phyloP scores from a whole-genome alignment of 345 rosid genomes.

The Sisymbrium irio region DNA sequence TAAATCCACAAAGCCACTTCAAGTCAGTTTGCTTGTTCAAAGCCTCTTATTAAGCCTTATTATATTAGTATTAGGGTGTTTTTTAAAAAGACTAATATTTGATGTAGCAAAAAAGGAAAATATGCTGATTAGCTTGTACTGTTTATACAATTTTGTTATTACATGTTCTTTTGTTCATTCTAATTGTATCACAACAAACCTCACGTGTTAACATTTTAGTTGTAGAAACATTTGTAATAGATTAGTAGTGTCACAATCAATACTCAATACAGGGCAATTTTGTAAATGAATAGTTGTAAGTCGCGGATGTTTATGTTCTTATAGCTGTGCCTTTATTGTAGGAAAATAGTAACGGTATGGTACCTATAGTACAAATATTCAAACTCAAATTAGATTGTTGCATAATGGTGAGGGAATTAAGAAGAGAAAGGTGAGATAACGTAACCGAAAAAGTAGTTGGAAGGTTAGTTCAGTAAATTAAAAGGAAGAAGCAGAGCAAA shows the following conservation, averaged over 20 bases:
- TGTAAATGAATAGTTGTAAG: background rate
- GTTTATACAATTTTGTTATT: background rate
- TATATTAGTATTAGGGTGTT: too few relatives aligned
- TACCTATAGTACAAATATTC: background rate
- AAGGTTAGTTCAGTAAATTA: conserved; percentile 30
- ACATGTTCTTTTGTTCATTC: background rate
- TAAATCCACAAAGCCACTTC: background rate
- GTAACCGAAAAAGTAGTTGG: conserved; percentile 33
- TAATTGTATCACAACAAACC: background rate
- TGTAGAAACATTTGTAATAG: background rate
- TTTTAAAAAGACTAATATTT: too few relatives aligned
- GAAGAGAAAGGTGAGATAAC: conserved; percentile 12
- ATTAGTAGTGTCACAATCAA: background rate
- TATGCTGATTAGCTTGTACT: background rate
- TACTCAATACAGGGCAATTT: background rate
- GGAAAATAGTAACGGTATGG: conserved; percentile 2
- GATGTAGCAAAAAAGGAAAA: background rate
- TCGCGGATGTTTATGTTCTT: background rate
- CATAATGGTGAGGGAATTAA: background rate
- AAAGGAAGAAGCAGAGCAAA: conserved; percentile 24
- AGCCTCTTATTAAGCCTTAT: too few relatives aligned
- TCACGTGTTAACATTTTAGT: background rate
- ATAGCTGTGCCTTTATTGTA: background rate
- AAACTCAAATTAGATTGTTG: conserved; percentile 8
- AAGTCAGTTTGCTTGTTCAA: too few relatives aligned